phyloP scores from a whole-genome alignment of 768 basidiomycete genomes.

The Boletus pseudo-olivaceus region DNA sequence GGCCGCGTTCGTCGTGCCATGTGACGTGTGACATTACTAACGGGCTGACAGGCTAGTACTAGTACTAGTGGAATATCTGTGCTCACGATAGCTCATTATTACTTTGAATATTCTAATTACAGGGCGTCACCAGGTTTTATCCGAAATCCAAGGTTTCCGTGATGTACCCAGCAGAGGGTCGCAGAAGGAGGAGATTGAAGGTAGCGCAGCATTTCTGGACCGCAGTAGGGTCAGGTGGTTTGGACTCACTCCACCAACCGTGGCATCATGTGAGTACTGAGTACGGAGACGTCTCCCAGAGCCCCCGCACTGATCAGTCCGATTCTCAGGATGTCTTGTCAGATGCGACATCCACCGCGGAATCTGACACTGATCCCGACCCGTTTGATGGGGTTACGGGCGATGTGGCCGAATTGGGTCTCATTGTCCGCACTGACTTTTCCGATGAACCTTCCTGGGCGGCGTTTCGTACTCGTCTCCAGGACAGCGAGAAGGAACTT shows the following conservation, averaged over 20 bases:
- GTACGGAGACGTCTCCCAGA: not conserved
- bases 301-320: not conserved
- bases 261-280: conserved; percentile 5
- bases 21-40: too few species aligned
- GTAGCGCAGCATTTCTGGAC: conserved; percentile 51
- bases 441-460: conserved; percentile 65
- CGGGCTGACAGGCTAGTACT: too few species aligned
- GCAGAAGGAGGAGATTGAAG: conserved; percentile 53
- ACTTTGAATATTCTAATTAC: too few species aligned
- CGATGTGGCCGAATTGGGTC: conserved; percentile 49
- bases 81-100: too few species aligned
- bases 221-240: conserved; percentile 19
- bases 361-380: conserved; percentile 45
- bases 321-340: conserved; percentile 14
- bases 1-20: too few species aligned
- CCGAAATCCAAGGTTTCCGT: too few species aligned
- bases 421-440: conserved; percentile 74
- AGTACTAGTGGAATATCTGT: too few species aligned
- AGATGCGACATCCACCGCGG: conserved; percentile 18
- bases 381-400: conserved; percentile 46
- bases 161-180: conserved; percentile 47
- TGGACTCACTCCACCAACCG: conserved; percentile 9
- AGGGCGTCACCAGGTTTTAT: too few species aligned
- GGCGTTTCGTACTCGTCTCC: conserved; percentile 47
- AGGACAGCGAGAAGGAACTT: conserved; percentile 57